Percentiles rank a stretch among this genome's conserved stretches.
phyloP scores from a whole-genome alignment of 345 rosid genomes.

The Boechera retrofracta region DNA sequence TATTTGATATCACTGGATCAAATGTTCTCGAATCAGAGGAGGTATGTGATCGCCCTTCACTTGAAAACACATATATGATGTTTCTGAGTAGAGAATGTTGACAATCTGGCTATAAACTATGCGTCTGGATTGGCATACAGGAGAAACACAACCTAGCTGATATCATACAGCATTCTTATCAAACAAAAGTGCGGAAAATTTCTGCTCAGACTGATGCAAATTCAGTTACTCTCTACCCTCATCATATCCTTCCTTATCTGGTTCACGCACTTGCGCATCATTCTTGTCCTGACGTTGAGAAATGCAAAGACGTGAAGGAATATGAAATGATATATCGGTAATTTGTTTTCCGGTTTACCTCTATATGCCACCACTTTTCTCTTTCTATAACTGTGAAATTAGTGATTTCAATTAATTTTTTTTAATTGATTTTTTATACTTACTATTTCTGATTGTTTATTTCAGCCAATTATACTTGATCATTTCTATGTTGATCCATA shows the following conservation, averaged over 20 bases:
- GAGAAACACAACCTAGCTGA: conserved; percentile 86
- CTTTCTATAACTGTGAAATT: conserved; percentile 15
- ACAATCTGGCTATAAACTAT: conserved; percentile 29
- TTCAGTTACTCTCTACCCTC: conserved; percentile 61
- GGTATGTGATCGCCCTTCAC: conserved; percentile 57
- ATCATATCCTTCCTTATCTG: conserved; percentile 68
- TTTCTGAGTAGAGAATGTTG: conserved; percentile 34
- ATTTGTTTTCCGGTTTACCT: background rate
- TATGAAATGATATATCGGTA: conserved; percentile 85
- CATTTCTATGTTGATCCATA: conserved; percentile 68
- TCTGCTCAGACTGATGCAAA: conserved; percentile 69
- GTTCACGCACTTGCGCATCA: conserved; percentile 89
- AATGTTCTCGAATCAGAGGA: conserved; percentile 65
- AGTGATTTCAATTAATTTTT: background rate
- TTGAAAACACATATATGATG: conserved; percentile 34
- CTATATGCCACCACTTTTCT: conserved; percentile 5
- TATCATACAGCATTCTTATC: conserved; percentile 80
- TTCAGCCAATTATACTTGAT: conserved; percentile 77
- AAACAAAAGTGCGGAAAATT: conserved; percentile 74
- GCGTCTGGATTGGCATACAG: conserved; percentile 53
- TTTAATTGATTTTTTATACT: background rate
- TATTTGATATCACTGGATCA: conserved; percentile 58
- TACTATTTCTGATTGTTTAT: conserved; percentile 19
- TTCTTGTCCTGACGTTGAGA: conserved; percentile 76
- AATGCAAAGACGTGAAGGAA: conserved; percentile 84